Conservation (phyloP, 2,329 filamentous ascomycete genomes). For the Fusarium xylarioides region DNA sequence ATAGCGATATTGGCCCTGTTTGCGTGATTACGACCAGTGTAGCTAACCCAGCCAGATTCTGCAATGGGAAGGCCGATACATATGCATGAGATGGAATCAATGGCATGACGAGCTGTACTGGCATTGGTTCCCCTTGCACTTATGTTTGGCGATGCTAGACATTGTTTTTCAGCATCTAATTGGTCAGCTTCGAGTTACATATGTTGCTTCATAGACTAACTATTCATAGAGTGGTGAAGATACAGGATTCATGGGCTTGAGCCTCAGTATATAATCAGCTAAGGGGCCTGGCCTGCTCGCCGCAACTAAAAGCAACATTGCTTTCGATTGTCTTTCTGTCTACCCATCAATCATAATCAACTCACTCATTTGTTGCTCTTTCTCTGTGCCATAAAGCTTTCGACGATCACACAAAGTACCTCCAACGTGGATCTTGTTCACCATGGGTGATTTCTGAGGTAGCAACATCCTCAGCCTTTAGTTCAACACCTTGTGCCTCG, state of each 20-base stretch:
- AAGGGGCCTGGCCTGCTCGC: rapidly evolving
- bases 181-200: neutral
- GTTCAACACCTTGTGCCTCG: neutral
- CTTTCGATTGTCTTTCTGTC: rapidly evolving
- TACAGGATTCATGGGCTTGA: rapidly evolving
- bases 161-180: neutral
- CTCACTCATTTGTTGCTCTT: rapidly evolving
- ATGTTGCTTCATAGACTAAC: neutral
- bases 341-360: neutral
- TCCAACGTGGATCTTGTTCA: neutral
- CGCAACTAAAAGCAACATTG: rapidly evolving
- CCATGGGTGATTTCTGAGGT: neutral
- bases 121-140: neutral
- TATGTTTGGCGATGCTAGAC: neutral
- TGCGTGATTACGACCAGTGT: neutral
- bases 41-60: neutral
- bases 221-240: too few relatives aligned
- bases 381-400: rapidly evolving
- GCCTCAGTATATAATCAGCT: neutral
- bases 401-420: neutral
- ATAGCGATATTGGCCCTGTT: neutral
- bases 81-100: neutral
- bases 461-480: neutral
- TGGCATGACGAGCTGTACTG: neutral
- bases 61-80: neutral